Base-by-base conservation (phyloP, 768 basidiomycete genomes). In the Termitomyces titanicus region DNA sequence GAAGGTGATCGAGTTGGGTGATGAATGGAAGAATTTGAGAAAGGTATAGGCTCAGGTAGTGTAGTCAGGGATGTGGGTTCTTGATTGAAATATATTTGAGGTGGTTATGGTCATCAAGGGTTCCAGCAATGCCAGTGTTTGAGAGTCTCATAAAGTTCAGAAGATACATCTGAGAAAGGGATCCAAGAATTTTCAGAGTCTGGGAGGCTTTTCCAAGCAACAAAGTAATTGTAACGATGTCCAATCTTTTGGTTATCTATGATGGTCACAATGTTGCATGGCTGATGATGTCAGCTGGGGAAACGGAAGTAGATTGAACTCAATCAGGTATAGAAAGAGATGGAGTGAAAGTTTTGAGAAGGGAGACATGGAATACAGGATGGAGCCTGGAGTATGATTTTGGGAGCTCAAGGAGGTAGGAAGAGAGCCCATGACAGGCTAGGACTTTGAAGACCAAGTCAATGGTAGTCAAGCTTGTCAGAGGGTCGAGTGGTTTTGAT, bases 171-270 rank as follows among this genome's bases (percentile, higher is more conserved):
- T 11, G 55, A 54, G 12, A 51, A 37, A 3, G 47, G 52, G 44
- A 57, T 34, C 59, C 59, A 60, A n/a, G 59, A 60, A 33, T 60
- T 47, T 47, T 54, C 55, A 22, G 59, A 57, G 22, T 60, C 48
- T 3, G 42, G 35, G 11, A n/a, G 18, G 22, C 55, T 20, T 15
- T 25, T 22, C 53, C 50, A 52, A 7, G 52, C 44, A n/a, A 57
- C 44, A n/a, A 52, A 52, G n/a, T 52, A 52, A 15, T 52, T 44
- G n/a, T 51, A 59, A 2, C 46, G 47, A 2, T 27, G 44, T 0
- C 53, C 54, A 29, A 59, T 22, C 33, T 59, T 59, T 15, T 38
- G 31, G 18, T 34, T 42, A n/a, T n/a, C n/a, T n/a, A n/a, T n/a
- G n/a, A n/a, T n/a, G n/a, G n/a, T n/a, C n/a, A n/a, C n/a, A n/a